phyloP scores from a whole-genome alignment of 2,329 filamentous ascomycete genomes.

The Calonectria multiphialidica region DNA sequence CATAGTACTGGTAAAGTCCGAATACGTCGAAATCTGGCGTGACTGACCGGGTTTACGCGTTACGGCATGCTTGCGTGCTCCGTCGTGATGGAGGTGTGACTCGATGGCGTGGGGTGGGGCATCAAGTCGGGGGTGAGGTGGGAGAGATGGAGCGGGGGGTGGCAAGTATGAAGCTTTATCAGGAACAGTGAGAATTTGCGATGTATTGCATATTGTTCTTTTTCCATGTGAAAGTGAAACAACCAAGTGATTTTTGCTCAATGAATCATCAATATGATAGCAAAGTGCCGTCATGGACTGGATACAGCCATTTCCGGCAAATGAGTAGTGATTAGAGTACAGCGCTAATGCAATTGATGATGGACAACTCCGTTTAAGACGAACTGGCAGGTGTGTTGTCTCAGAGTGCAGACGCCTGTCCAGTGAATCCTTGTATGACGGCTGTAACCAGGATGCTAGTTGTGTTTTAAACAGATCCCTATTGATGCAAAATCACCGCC shows the following conservation, averaged over 20 bases:
- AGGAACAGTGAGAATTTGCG: not conserved
- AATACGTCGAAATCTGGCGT: not conserved
- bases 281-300: no score
- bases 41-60: not conserved
- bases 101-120: not conserved
- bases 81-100: not conserved
- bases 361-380: no score
- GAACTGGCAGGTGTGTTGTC: no score
- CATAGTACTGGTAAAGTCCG: not conserved
- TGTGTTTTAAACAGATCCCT: not conserved
- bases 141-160: not conserved
- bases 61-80: constrained; percentile 13
- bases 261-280: no score
- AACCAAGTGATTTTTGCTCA: no score
- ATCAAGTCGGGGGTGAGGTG: not conserved
- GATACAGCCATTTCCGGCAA: no score
- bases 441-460: not conserved
- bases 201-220: not conserved
- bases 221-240: not conserved
- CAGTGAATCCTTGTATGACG: not conserved
- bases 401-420: not conserved
- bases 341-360: no score
- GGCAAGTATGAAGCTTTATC: not conserved
- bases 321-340: no score
- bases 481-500: not conserved